These are phyloP conservation scores for Vachellia collinsii DNA, from an alignment of 306 rosid species.

Conservation along the genomic window DNA sequence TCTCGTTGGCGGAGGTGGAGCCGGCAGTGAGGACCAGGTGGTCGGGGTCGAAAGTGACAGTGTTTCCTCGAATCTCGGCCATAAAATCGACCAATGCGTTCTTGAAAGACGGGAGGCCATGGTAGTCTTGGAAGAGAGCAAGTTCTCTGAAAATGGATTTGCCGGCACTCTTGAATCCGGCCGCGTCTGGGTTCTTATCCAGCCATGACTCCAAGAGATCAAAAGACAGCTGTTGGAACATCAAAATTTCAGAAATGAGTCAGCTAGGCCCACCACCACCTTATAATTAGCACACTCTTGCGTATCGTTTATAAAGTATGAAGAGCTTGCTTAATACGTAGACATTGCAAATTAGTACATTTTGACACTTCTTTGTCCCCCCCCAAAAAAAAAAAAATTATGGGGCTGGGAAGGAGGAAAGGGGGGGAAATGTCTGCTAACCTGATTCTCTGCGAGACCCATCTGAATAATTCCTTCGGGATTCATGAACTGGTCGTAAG, in stretches of 20 bases:
- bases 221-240: slow-evolving; percentile 65
- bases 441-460: slow-evolving; percentile 99
- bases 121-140: slow-evolving; percentile 95
- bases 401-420: not conserved
- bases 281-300: not conserved
- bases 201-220: slow-evolving; percentile 89
- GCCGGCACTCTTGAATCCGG: slow-evolving; percentile 71
- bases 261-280: not conserved
- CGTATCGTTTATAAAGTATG: not conserved
- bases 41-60: slow-evolving; percentile 63
- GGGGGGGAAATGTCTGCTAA: not conserved
- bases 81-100: slow-evolving; percentile 76
- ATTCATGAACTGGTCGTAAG: slow-evolving; percentile 60
- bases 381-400: not conserved
- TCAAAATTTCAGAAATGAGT: not conserved
- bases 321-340: not conserved
- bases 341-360: not conserved
- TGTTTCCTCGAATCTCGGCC: slow-evolving; percentile 78
- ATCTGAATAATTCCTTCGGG: slow-evolving; percentile 89
- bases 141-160: slow-evolving; percentile 83
- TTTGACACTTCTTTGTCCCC: not conserved
- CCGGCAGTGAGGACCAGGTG: slow-evolving; percentile 82
- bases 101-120: slow-evolving; percentile 85
- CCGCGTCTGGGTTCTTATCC: slow-evolving; percentile 70
- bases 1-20: slow-evolving; percentile 82